Evolutionary conservation across 805 yeast species (phyloP).

Genomic region (Saccharomycopsis oosterbeekiorum): DNA sequence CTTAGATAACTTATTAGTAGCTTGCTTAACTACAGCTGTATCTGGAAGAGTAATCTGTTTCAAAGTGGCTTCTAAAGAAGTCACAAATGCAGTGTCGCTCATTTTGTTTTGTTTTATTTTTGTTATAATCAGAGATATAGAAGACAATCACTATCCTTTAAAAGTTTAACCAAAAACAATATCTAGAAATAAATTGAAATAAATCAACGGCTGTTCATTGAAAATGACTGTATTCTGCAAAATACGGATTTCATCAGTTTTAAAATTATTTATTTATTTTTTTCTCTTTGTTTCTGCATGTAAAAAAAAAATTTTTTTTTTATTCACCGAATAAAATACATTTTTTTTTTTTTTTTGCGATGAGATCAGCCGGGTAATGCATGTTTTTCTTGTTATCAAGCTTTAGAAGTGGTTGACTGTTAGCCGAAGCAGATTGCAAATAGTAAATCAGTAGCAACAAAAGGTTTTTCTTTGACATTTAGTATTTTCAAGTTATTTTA

Average conservation of each 20-base stretch:
- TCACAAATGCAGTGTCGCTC: slow-evolving; percentile 57
- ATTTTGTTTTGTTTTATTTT: slow-evolving; percentile 25
- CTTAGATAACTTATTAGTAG: slow-evolving; percentile 61
- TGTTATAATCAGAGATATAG: not conserved
- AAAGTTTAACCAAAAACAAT: not conserved
- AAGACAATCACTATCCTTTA: not conserved
- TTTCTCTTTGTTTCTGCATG: not conserved
- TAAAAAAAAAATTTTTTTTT: not conserved
- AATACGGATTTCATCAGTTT: too few relatives aligned
- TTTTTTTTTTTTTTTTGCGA: not conserved
- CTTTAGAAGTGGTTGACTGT: too few relatives aligned
- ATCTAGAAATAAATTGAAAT: too few relatives aligned
- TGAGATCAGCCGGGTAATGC: not conserved
- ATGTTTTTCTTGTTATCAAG: too few relatives aligned
- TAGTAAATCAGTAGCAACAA: too few relatives aligned
- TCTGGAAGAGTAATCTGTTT: slow-evolving; percentile 74
- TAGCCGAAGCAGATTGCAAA: too few relatives aligned
- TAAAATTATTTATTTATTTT: not conserved
- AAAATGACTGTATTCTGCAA: too few relatives aligned
- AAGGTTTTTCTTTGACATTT: too few relatives aligned
- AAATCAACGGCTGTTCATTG: too few relatives aligned
- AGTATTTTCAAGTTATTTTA: too few relatives aligned
- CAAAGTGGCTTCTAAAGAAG: slow-evolving; percentile 70
- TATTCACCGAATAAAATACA: not conserved
- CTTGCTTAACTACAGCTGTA: slow-evolving; percentile 69